phyloP scores from a whole-genome alignment of 2,329 filamentous ascomycete genomes.

The Ploettnerulaceae sp. region DNA sequence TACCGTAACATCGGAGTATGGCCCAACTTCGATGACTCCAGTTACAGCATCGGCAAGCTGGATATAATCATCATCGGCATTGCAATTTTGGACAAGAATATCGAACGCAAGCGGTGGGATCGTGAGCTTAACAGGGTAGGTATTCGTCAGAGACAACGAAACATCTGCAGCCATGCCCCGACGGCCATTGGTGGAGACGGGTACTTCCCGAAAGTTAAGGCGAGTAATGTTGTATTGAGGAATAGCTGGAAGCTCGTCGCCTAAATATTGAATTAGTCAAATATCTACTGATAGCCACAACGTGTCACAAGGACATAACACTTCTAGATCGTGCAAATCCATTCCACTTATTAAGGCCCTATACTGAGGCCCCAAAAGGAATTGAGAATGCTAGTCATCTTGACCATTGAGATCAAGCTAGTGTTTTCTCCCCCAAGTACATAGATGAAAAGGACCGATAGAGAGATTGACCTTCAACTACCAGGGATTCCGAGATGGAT shows the following conservation, averaged over 20 bases:
- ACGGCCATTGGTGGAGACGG: constrained; percentile 43
- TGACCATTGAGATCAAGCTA: constrained; percentile 30
- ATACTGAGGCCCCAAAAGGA: neutral
- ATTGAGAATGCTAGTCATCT: constrained; percentile 9
- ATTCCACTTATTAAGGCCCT: constrained; percentile 23
- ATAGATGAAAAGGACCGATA: constrained; percentile 57
- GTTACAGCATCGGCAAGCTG: constrained; percentile 73
- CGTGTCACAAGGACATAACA: neutral
- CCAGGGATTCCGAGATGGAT: constrained; percentile 65
- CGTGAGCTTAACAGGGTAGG: constrained; percentile 70
- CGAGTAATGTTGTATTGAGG: constrained; percentile 79
- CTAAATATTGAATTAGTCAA: constrained; percentile 37
- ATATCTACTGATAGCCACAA: neutral
- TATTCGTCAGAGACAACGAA: constrained; percentile 65
- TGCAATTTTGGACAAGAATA: constrained; percentile 79
- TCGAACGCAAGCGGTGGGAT: constrained; percentile 80
- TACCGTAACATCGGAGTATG: constrained; percentile 62
- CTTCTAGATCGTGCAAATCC: neutral
- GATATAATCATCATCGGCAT: constrained; percentile 66
- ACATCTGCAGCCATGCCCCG: constrained; percentile 74
- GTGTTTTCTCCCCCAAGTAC: constrained; percentile 56
- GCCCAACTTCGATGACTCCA: constrained; percentile 59
- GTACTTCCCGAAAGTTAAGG: constrained; percentile 72
- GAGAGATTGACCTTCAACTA: constrained; percentile 78
- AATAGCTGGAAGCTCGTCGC: constrained; percentile 66